Base-by-base conservation (phyloP, 495 filamentous ascomycete species). In the Immersiella caudata region DNA sequence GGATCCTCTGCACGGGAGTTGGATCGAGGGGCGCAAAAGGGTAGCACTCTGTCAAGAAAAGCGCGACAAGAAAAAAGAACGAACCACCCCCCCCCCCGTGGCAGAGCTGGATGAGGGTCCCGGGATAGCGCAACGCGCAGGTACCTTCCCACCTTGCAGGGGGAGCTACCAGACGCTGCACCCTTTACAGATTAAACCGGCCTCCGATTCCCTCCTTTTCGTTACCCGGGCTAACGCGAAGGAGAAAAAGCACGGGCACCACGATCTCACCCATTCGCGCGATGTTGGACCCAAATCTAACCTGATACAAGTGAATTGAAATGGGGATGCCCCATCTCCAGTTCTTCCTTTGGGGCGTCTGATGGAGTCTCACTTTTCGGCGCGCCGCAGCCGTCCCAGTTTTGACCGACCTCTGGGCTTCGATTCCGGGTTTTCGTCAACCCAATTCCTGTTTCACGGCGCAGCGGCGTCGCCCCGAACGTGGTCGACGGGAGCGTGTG, bases 11-110 rank as follows among this genome's bases (percentile, higher is more conserved):
- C 29, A 33, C 29, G 29, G 29, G 29, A 33, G 29, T 33, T 33
- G 29, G 49, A 24, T 55, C 21, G 52, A 55, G 52, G 52, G 52
- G 52, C 52, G 52, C 52, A 55, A 55, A 14, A 55, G 52, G 52
- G 24, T 26, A 55, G 20, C 52, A 55, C 16, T 55, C 20, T 18
- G 21, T 52, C 49, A 14, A 22, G 24, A 55, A 11, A 26, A 7
- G 20, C 52, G n/a, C 52, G 52, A 55, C 52, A 26, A 14, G 24
- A 26, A 55, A 55, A 55, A 22, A 55, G 16, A 12, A 22, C 20
- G 24, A 55, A 11, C 20, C 20, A 55, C 20, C 21, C 52, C 21
- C 52, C 20, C 21, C 52, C 21, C 52, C 21, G 52, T 24, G 52
- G 52, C 21, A 2, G 20, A 26, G 52, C 52, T 55, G 52, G 24